phyloP scores from a whole-genome alignment of 805 yeast genomes.

The Yarrowia sp. region DNA sequence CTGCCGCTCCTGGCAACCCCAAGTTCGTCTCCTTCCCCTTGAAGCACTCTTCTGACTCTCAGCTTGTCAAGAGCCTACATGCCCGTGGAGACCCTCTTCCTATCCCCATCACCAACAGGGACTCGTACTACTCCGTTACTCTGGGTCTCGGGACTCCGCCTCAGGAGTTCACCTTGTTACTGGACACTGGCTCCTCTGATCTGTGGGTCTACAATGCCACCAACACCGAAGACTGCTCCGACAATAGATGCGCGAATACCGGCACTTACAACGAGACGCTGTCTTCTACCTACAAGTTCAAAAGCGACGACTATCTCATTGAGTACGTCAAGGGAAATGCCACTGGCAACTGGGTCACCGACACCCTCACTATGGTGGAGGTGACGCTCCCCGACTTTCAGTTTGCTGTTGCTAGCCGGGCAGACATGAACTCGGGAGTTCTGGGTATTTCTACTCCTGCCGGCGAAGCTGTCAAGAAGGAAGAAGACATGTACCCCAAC shows the following conservation, averaged over 20 bases:
- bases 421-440: not conserved
- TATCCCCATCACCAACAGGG: not conserved
- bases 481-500: not conserved
- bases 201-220: conserved; percentile 1
- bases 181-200: not conserved
- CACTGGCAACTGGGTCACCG: not conserved
- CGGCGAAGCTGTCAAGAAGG: too few species aligned
- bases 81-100: not conserved
- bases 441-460: not conserved
- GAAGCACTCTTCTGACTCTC: not conserved
- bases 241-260: not conserved
- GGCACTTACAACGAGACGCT: not conserved
- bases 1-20: not conserved
- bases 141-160: not conserved
- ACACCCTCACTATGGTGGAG: not conserved
- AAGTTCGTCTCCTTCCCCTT: not conserved
- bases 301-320: too few species aligned
- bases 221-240: not conserved
- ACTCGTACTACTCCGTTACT: not conserved
- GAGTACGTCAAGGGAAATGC: too few species aligned
- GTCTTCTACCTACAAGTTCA: too few species aligned
- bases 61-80: not conserved
- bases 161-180: not conserved
- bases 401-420: not conserved
- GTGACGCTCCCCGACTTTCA: not conserved